Evolutionary conservation across 352 stramenopile species (phyloP), one percentile per base, ranked within the genome.

Genomic region (Phytophthora citrophthora): DNA sequence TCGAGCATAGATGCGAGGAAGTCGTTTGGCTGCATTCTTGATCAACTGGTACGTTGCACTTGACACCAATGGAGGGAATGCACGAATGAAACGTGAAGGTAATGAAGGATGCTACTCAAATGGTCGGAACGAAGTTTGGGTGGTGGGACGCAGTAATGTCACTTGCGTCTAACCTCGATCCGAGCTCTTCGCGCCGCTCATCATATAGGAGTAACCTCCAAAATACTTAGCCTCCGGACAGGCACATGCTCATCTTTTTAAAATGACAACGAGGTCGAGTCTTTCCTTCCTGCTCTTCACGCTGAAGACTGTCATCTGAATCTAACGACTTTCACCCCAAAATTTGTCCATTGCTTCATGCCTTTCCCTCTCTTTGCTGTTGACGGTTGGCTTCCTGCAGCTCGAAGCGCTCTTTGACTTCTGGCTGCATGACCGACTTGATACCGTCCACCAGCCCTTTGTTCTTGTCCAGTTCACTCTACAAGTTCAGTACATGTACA

Each of bases 401-500:
- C 45, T 85, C 74, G 54, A 81, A 91, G 40, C 82, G 82, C 64
- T 81, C 48, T 34, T 74, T 85, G 15, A 83, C 56, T 20, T 93
- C 77, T 7, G 71, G 54, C 18, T 75, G 56, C 83, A 94, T 94
- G 48, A 89, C 77, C 26, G 71, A 77, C 65, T 88, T 89, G 62
- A 91, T 81, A 29, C 77, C 69, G 8, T 88, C 77, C 32, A 92
- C 64, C 0, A 94, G 63, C 48, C 55, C 31, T 44, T 76, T 79
- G 43, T 91, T 78, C 65, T 88, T 86, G 38, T 80, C 64, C 51
- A 91, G 72, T 41, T 93, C 81, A 27, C 72, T 84, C 83, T 93
- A 45, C 13, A 46, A 8, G 18, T 29, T 54, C 31, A 52, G 18
- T 41, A 16, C 20, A 20, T 20, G 20, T 20, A 20, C 20, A 20